Base-by-base conservation (phyloP, 345 rosid species). In the Carallia pectinifolia region DNA sequence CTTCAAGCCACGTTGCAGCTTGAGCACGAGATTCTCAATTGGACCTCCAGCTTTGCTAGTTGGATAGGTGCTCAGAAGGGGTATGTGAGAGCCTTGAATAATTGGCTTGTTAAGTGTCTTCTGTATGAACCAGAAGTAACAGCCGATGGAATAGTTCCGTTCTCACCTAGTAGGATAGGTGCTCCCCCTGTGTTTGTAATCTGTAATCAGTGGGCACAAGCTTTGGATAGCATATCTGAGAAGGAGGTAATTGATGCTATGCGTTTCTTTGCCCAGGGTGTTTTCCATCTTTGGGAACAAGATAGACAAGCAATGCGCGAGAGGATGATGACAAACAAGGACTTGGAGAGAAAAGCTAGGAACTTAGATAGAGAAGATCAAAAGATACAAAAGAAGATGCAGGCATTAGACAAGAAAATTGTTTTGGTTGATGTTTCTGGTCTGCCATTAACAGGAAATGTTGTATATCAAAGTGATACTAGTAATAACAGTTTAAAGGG, bases 181-280 rank as follows among this genome's bases (percentile, higher is more conserved):
- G 99, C 99, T 30, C 99, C 99, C 36, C 84, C 89, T 0, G 85
- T 96, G 19, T 96, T 96, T 62, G 96, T 96, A 34, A 89, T 96
- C 48, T 96, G 99, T 77, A 83, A 96, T 79, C 99, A 90, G 72
- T 96, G 99, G 99, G 83, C 94, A 39, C 91, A 89, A 79, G 87
- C 90, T 71, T 40, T 96, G 74, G 91, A 85, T 2, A 77, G 90
- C 60, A 81, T 90, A 80, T 89, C 96, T 1, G 99, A 92, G 80
- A 88, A 80, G 81, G 96, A 89, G 88, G 99, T 92, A 37, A 73
- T 96, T 44, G 79, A 79, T 36, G 87, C 99, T 8, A 84, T 96
- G 95, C 84, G 82, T 39, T 58, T 76, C 29, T 89, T 96, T 78
- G 86, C 89, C 4, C 81, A 19, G 40, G 79, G 86, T 5, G 89